Conservation (phyloP, 2,329 filamentous ascomycete genomes). For the Paraconiothyrium sp. region DNA sequence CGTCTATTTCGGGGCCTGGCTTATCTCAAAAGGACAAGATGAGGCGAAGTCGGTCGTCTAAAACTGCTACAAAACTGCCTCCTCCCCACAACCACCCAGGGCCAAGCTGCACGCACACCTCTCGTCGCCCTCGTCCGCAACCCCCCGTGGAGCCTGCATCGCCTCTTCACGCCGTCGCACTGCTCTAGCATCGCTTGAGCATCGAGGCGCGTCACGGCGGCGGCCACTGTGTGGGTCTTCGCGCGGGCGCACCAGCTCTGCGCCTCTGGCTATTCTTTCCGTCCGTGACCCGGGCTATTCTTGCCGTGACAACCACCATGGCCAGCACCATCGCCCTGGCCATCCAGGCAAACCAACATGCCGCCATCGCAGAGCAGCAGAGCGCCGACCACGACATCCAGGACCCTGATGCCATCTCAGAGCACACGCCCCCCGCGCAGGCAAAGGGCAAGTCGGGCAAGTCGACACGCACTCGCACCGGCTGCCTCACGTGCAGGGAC, state of each 20-base stretch:
- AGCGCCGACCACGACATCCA: constrained; percentile 17
- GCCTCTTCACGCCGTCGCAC: not conserved
- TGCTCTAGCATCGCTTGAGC: constrained; percentile 2
- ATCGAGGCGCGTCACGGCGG: not conserved
- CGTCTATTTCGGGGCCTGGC: constrained; percentile 14
- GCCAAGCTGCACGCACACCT: constrained; percentile 19
- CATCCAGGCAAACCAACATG: constrained; percentile 19
- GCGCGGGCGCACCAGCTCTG: constrained; percentile 1
- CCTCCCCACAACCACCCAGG: constrained; percentile 1
- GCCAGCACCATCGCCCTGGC: constrained; percentile 15
- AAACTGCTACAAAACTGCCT: constrained; percentile 19
- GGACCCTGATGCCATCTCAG: constrained; percentile 3
- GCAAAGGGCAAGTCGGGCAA: constrained; percentile 58
- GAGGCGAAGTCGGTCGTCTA: constrained; percentile 18
- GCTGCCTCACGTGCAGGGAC: constrained; percentile 89
- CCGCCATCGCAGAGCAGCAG: constrained; percentile 13
- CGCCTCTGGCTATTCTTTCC: constrained; percentile 6
- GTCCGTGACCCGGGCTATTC: constrained; percentile 12
- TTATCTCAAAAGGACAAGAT: constrained; percentile 13
- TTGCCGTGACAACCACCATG: constrained; percentile 16
- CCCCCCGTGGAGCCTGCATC: constrained; percentile 7
- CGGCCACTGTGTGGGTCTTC: not conserved
- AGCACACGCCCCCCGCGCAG: constrained; percentile 20
- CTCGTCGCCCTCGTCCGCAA: constrained; percentile 2
- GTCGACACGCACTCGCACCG: constrained; percentile 87